Evolutionary conservation across 2,329 filamentous ascomycete genomes (phyloP), one percentile per base, ranked within the genome.

Genomic region (Cladosporium sp.): DNA sequence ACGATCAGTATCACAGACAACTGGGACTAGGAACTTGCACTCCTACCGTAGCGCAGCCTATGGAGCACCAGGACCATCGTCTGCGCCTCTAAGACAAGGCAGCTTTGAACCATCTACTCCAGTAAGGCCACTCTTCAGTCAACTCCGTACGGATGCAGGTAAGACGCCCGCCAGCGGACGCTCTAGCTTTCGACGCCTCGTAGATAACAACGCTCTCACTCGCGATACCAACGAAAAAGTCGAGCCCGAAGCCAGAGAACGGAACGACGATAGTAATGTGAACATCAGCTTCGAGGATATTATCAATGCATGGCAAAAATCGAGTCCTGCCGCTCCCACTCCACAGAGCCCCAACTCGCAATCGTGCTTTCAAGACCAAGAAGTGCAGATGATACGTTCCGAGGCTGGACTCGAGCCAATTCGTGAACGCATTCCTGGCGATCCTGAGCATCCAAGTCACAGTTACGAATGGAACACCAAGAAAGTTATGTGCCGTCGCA

Each of bases 401-500:
- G 46, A 48, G 27, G 32, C 39, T 16, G 49, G 46, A 20, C 49
- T 56, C 29, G 41, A 49, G 35, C 30, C 49, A 3, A 15, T 58
- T 18, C 41, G 30, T 12, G 16, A 49, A 15, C 54, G 43, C 13
- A 25, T 46, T n/a, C 16, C 48, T 7, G n/a, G 38, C 9, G 25
- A 53, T 18, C 48, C 29, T 18, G 40, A 48, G 16, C 56, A 58
- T 33, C 56, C 56, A 7, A 45, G 41, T 11, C 56, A 58, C 27
- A 36, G 36, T 38, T 56, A 53, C 43, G 19, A 27, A 15, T 58
- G 54, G 54, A 22, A 53, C 32, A 55, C 54, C 6, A 46, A 52
- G 19, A 58, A 58, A 43, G 48, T 56, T n/a, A 49, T 52, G 48
- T 58, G 56, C 38, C 43, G 43, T 36, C 41, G 41, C 19, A 47